Base-by-base conservation (phyloP, 495 filamentous ascomycete species). In the Podospora pseudoanserina region DNA sequence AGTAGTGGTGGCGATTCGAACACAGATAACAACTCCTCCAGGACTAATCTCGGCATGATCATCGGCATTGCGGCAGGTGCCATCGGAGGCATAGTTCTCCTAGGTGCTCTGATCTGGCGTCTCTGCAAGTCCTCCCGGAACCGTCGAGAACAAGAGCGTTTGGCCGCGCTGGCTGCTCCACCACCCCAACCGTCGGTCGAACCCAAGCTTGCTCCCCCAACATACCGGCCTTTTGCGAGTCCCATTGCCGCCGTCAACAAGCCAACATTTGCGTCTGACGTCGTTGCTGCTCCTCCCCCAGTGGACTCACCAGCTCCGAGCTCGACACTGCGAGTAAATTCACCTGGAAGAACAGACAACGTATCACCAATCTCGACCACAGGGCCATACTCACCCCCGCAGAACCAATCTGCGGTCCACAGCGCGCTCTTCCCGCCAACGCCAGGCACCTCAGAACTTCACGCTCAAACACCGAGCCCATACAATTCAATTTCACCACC, bases 331-430 rank as follows among this genome's bases (percentile, higher is more conserved):
- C 76, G 77, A 56, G 61, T 23, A n/a, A 68, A 66, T 59, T 63
- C 59, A 3, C 66, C 66, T 3, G 44, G 66, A 3, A 73, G 76
- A 15, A 63, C 49, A 23, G 73, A 77, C 34, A 80, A 68, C 67
- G 73, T 79, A n/a, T 81, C 80, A 0, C 81, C 81, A 2, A 71
- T 77, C 49, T 80, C 80, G 7, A 75, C 27, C 30, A 70, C 66
- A 0, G 63, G 59, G 63, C 66, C 72, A 0, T 74, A 65, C 60
- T 28, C 74, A 15, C 72, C 74, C 2, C 73, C 76, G 0, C 71
- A 73, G n/a, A 59, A 61, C 20, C 34, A 53, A 16, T 27, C 60
- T 27, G 65, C 49, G 60, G 57, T 20, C 18, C 23, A 19, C 18
- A n/a, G 56, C 58, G n/a, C 26, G 19, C 44, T 57, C 28, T 58